Evolutionary conservation across 805 yeast genomes (phyloP).

Genomic region (Saccharomyces kudriavzevii): DNA sequence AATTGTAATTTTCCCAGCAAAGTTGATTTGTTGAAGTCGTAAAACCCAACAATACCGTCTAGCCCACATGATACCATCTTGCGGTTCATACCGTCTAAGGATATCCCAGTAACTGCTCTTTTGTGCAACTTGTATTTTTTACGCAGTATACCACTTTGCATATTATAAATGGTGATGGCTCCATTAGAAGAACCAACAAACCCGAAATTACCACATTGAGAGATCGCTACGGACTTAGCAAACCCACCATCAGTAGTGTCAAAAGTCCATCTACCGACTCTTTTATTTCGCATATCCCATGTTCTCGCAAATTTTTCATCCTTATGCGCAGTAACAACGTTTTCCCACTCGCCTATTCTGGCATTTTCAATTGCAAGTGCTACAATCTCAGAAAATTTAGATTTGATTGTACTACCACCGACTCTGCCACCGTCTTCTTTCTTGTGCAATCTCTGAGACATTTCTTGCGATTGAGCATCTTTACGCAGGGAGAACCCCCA

Average conservation of each 20-base stretch:
- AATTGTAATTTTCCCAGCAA: conserved; percentile 59
- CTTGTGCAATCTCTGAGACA: conserved; percentile 65
- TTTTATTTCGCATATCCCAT: conserved; percentile 75
- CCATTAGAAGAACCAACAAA: conserved; percentile 85
- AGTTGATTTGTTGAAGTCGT: conserved; percentile 68
- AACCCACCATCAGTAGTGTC: conserved; percentile 69
- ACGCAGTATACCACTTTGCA: conserved; percentile 84
- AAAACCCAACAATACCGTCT: conserved; percentile 83
- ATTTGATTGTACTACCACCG: conserved; percentile 54
- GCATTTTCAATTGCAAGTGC: conserved; percentile 64
- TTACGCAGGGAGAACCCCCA: conserved; percentile 92
- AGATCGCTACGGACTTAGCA: conserved; percentile 67
- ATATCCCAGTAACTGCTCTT: conserved; percentile 79
- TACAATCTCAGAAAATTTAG: conserved; percentile 69
- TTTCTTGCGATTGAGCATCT: conserved; percentile 91
- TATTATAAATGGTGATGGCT: conserved; percentile 73
- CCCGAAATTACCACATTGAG: conserved; percentile 94
- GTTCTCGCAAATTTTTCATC: conserved; percentile 79
- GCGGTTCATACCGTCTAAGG: conserved; percentile 83
- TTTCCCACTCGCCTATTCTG: conserved; percentile 89
- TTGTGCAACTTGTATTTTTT: conserved; percentile 63
- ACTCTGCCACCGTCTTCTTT: conserved; percentile 39
- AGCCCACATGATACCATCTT: conserved; percentile 80
- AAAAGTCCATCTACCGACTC: conserved; percentile 68
- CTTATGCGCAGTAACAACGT: conserved; percentile 79